phyloP scores from a whole-genome alignment of 768 basidiomycete genomes.

The Trametopsis cervina region DNA sequence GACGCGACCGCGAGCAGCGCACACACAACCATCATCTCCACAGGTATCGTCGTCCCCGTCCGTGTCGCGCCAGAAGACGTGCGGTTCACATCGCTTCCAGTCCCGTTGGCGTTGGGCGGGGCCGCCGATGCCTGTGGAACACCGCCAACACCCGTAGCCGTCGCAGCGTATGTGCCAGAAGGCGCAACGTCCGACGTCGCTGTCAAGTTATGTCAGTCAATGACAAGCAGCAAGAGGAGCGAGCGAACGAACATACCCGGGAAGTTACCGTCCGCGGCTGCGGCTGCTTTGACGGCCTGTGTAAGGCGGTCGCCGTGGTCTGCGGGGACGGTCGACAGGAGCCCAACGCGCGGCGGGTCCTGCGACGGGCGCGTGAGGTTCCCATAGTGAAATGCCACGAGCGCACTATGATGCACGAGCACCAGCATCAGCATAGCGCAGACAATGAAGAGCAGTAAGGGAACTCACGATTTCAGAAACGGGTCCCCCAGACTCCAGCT shows the following conservation, averaged over 20 bases:
- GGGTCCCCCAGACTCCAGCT: constrained; percentile 77
- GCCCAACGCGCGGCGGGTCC: constrained; percentile 63
- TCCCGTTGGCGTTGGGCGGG: background rate
- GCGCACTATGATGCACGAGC: constrained; percentile 36
- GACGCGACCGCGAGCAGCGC: no score
- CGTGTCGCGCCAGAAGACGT: no score
- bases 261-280: constrained; percentile 24
- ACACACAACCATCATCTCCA: no score
- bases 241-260: constrained; percentile 17
- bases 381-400: constrained; percentile 67
- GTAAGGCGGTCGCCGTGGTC: constrained; percentile 39
- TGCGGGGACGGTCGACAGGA: constrained; percentile 61
- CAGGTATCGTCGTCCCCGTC: no score
- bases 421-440: constrained; percentile 1
- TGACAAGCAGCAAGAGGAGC: background rate
- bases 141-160: constrained; percentile 10
- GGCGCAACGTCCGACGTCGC: constrained; percentile 38
- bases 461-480: constrained; percentile 63
- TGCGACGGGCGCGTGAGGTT: constrained; percentile 60
- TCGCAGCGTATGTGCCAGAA: constrained; percentile 22
- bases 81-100: no score
- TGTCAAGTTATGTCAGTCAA: constrained; percentile 14
- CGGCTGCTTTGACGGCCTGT: constrained; percentile 28
- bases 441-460: background rate
- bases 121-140: constrained; percentile 18